A percentile compares a stretch with the other conserved stretches of the same genome.
Evolutionary conservation across 306 rosid genomes (phyloP).

Genomic region (Alnus rubra): DNA sequence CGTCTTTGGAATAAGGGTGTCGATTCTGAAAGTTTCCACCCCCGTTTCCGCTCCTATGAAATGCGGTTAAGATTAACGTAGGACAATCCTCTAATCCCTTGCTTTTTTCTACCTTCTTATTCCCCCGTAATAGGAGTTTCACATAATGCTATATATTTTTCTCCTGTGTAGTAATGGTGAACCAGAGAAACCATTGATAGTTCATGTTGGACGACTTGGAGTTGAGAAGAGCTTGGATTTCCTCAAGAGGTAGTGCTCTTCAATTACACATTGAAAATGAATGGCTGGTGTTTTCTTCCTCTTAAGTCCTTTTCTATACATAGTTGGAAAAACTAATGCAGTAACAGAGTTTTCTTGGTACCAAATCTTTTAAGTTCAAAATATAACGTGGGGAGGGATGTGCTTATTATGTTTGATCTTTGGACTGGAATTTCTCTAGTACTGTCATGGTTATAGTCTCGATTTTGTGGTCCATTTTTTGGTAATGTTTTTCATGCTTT

Average conservation of each 20-base stretch:
- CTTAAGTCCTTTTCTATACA: slow-evolving; percentile 10
- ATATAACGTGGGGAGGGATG: neutral
- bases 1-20: slow-evolving; percentile 99
- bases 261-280: neutral
- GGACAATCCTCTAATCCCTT: slow-evolving; percentile 13
- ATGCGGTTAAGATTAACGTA: slow-evolving; percentile 86
- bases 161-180: slow-evolving; percentile 66
- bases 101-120: slow-evolving; percentile 7
- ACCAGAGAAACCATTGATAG: slow-evolving; percentile 84
- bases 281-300: neutral
- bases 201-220: slow-evolving; percentile 97
- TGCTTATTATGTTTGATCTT: neutral
- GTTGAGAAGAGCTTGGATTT: slow-evolving; percentile 97
- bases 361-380: neutral
- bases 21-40: slow-evolving; percentile 89
- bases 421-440: neutral
- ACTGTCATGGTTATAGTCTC: neutral
- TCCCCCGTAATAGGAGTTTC: slow-evolving; percentile 24
- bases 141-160: slow-evolving; percentile 21
- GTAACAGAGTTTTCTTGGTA: neutral
- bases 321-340: neutral
- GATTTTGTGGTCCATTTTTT: neutral
- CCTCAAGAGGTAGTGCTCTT: slow-evolving; percentile 64
- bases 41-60: slow-evolving; percentile 69
- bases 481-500: neutral